Percentiles rank a stretch among this genome's conserved stretches.
Conservation (phyloP, 2,329 filamentous ascomycete genomes). For the Aspergillus sp. region DNA sequence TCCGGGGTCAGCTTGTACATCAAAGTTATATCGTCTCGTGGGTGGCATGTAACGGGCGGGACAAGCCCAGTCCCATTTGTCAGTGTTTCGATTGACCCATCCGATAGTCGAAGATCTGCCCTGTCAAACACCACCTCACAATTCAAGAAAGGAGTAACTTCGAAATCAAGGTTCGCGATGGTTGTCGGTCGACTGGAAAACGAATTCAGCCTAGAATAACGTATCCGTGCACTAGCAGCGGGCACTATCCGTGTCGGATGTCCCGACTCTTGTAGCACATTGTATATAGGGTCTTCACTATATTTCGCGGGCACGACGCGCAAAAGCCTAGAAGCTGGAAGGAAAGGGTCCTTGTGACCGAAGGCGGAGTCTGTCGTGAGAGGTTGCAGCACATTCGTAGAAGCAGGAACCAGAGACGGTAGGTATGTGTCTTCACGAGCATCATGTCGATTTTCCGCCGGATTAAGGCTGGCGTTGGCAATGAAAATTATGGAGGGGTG, state of each 20-base stretch:
- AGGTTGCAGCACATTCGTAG: slow-evolving; percentile 58
- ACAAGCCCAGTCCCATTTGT: slow-evolving; percentile 35
- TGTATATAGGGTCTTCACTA: slow-evolving; percentile 50
- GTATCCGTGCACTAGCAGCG: slow-evolving; percentile 56
- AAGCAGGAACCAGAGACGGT: slow-evolving; percentile 54
- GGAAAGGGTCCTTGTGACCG: slow-evolving; percentile 49
- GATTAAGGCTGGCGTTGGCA: slow-evolving; percentile 47
- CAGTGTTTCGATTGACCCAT: slow-evolving; percentile 48
- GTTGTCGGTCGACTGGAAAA: slow-evolving; percentile 47
- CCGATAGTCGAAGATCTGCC: slow-evolving; percentile 47
- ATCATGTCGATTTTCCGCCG: slow-evolving; percentile 39
- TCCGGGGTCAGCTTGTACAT: slow-evolving; percentile 53
- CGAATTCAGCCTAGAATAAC: slow-evolving; percentile 52
- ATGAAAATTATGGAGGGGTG: slow-evolving; percentile 58
- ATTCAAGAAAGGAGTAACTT: slow-evolving; percentile 53
- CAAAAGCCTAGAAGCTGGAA: slow-evolving; percentile 58
- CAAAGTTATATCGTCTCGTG: slow-evolving; percentile 58
- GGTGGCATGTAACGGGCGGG: slow-evolving; percentile 45
- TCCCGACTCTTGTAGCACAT: slow-evolving; percentile 54
- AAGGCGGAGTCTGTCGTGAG: slow-evolving; percentile 52
- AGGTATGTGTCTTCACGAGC: slow-evolving; percentile 52
- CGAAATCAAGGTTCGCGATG: slow-evolving; percentile 56
- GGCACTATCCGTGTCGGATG: slow-evolving; percentile 56
- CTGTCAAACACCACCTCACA: slow-evolving; percentile 52
- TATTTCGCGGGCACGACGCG: slow-evolving; percentile 55